Percentiles rank a stretch among this genome's conserved stretches.
phyloP scores from a whole-genome alignment of 2,329 filamentous ascomycete species.

The Fusarium odoratissimum region DNA sequence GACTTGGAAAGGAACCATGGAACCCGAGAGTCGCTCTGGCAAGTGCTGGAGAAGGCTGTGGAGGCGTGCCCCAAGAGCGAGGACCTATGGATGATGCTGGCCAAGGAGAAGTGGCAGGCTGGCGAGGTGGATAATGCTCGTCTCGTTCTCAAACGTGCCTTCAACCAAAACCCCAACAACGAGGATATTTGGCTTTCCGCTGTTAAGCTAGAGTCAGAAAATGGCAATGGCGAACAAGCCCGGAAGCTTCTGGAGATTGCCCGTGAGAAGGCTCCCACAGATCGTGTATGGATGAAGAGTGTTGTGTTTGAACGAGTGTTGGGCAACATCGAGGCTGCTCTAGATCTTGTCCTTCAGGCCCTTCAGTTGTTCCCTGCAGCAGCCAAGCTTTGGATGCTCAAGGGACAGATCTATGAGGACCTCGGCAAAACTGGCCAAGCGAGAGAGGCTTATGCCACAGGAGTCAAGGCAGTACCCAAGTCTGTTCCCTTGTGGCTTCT shows the following conservation, averaged over 20 bases:
- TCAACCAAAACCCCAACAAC: constrained; percentile 95
- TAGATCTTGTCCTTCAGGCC: constrained; percentile 88
- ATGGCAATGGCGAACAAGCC: constrained; percentile 83
- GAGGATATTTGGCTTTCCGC: constrained; percentile 98
- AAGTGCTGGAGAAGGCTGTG: constrained; percentile 90
- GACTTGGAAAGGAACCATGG: constrained; percentile 93
- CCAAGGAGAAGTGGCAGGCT: constrained; percentile 92
- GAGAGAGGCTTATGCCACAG: constrained; percentile 87
- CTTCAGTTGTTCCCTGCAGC: constrained; percentile 86
- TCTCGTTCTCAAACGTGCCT: constrained; percentile 85
- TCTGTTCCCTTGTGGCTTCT: constrained; percentile 92
- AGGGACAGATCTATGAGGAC: constrained; percentile 95
- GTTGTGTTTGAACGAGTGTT: constrained; percentile 92
- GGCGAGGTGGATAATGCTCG: constrained; percentile 90
- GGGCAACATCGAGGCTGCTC: constrained; percentile 80
- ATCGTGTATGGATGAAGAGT: constrained; percentile 97
- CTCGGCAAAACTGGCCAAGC: constrained; percentile 84
- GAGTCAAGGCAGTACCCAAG: constrained; percentile 86
- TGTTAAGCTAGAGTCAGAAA: constrained; percentile 95
- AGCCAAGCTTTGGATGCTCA: constrained; percentile 97
- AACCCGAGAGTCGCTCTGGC: constrained; percentile 82
- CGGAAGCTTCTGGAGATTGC: constrained; percentile 84
- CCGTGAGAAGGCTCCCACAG: constrained; percentile 88
- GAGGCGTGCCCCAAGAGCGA: constrained; percentile 93
- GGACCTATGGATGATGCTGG: constrained; percentile 94